phyloP scores from a whole-genome alignment of 257 asterid species.

The Nicotiana attenuata region DNA sequence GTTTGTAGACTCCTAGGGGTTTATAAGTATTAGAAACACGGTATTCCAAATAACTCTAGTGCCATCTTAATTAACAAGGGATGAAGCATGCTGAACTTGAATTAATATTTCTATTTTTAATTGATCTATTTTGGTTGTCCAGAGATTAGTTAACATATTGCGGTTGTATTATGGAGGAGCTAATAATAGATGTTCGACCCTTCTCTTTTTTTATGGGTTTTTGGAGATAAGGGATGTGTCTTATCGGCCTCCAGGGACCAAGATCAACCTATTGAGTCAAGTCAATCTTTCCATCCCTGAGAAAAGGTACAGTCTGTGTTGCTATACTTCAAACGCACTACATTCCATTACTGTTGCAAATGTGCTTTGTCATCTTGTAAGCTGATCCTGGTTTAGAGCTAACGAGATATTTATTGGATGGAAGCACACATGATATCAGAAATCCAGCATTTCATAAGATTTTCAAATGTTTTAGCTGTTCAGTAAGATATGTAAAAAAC shows the following conservation, averaged over 20 bases:
- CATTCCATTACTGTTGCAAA: background rate
- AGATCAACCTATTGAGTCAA: slow-evolving; percentile 58
- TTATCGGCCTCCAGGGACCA: slow-evolving; percentile 83
- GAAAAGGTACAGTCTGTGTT: slow-evolving; percentile 45
- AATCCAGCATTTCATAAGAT: background rate
- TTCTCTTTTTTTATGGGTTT: background rate
- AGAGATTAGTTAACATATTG: background rate
- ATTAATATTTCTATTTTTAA: background rate
- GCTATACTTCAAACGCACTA: background rate
- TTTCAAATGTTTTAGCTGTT: background rate
- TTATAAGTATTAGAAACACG: background rate
- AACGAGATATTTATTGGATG: background rate
- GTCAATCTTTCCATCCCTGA: slow-evolving; percentile 68
- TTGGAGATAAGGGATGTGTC: slow-evolving; percentile 57
- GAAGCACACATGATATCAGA: background rate
- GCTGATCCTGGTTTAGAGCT: background rate
- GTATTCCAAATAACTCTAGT: background rate
- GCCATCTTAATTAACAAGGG: background rate
- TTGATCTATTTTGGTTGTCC: background rate
- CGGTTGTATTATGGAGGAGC: background rate
- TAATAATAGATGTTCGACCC: background rate
- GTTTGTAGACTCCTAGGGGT: background rate
- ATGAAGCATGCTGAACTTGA: background rate
- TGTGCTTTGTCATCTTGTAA: background rate
- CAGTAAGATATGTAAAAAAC: background rate